Base-by-base conservation (phyloP, 306 rosid genomes). In the Purshia tridentata region DNA sequence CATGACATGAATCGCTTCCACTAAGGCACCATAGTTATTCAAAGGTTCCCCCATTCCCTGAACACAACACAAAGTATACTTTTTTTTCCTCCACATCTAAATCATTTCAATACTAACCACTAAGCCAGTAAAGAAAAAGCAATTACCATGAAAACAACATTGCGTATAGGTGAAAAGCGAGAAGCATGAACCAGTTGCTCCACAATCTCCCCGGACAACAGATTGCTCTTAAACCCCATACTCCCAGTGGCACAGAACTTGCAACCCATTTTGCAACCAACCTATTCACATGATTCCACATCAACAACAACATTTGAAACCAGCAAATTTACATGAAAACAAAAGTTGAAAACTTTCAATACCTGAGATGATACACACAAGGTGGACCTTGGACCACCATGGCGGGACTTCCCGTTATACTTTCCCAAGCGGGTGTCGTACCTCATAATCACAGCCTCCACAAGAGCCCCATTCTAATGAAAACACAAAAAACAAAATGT, bases 31-130 rank as follows among this genome's bases (percentile, higher is more conserved):
- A 53, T 91, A 94, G 81, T 94, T 94, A 79, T 94, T 91, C 65
- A 94, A 77, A 40, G 97, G 97, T 71, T 94, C 98, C 60, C 98
- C 98, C 98, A 94, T 94, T 74, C 98, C 98, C 98, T 90, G 81
- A 56, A 47, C 35, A 63, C 10, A 75, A 20, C 12, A 72, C 37
- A n/a, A n/a, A n/a, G n/a, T n/a, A n/a, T n/a, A n/a, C n/a, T n/a
- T n/a, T n/a, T n/a, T 20, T 44, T 15, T 10, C 22, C 48, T 55
- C 58, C 57, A 42, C 56, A 62, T 52, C 54, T 16, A 35, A 5
- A 22, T n/a, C 11, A 14, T 47, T 44, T 35, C 49, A 9, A 63
- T 20, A 46, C 54, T 5, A 46, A 48, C 4, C 23, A 20, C 11
- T 10, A 40, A 15, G 4, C 29, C 16, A 44, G 47, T 23, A 23